These are phyloP conservation scores for Vitellaria paradoxa DNA, from an alignment of 179 eudicot genomes.

Conservation along the genomic window DNA sequence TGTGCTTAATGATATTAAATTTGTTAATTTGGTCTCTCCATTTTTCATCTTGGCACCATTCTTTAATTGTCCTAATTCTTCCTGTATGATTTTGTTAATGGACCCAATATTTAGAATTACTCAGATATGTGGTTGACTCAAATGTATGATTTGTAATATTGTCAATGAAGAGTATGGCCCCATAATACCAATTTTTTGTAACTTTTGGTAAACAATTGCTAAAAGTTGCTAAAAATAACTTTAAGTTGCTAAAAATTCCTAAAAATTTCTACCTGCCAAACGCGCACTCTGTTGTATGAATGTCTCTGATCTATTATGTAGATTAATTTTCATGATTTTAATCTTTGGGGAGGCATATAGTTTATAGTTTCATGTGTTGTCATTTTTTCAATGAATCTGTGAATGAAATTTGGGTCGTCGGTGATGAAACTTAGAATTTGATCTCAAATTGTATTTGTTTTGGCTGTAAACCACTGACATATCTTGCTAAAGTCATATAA, in stretches of 20 bases:
- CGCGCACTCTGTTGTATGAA: neutral
- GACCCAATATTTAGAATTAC: neutral
- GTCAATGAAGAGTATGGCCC: neutral
- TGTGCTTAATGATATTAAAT: constrained; percentile 11
- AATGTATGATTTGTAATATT: neutral
- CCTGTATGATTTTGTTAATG: neutral
- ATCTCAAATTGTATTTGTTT: neutral
- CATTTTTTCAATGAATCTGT: neutral
- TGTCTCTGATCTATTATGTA: neutral
- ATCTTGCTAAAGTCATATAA: neutral
- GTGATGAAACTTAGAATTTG: neutral
- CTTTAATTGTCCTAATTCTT: neutral
- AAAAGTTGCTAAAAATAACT: too few species aligned
- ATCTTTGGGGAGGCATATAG: neutral
- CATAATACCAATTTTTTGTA: too few species aligned
- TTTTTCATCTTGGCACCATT: neutral
- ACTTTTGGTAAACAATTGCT: too few species aligned
- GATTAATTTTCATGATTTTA: constrained; percentile 1
- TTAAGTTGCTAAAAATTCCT: too few species aligned
- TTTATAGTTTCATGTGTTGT: neutral
- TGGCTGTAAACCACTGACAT: neutral
- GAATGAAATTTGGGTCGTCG: neutral
- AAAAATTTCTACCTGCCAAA: too few species aligned
- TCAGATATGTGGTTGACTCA: neutral
- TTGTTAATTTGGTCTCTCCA: constrained; percentile 1